Conservation (phyloP, 1,284 basidiomycete genomes). For the Boletus chippewaensis region DNA sequence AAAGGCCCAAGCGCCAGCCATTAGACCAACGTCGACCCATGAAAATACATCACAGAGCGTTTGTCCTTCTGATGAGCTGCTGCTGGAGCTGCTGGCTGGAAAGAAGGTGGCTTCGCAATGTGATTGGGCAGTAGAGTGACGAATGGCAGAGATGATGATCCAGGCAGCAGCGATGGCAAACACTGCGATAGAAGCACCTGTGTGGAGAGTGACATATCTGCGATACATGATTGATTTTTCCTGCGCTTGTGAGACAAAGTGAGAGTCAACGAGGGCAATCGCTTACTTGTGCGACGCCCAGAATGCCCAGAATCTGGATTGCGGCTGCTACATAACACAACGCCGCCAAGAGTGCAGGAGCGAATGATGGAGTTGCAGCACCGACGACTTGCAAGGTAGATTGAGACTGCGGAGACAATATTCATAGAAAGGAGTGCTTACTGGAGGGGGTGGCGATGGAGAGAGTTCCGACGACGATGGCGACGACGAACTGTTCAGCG, state of each 20-base stretch:
- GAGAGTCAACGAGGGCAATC: not conserved
- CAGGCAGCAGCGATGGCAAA: constrained; percentile 77
- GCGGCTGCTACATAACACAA: constrained; percentile 68
- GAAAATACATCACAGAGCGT: constrained; percentile 81
- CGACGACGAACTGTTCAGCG: constrained; percentile 66
- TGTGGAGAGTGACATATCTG: constrained; percentile 69
- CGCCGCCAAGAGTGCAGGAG: constrained; percentile 67
- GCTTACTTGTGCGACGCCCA: constrained; percentile 71
- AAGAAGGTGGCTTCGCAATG: constrained; percentile 65
- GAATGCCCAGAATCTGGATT: constrained; percentile 73
- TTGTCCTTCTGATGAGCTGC: constrained; percentile 48
- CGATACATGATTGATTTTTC: constrained; percentile 74
- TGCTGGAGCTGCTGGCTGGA: constrained; percentile 30
- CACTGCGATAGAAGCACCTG: constrained; percentile 47
- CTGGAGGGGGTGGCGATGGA: constrained; percentile 74
- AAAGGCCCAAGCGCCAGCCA: constrained; percentile 79
- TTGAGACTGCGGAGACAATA: constrained; percentile 1
- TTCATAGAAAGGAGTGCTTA: constrained; percentile 33
- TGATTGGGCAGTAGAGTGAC: constrained; percentile 63
- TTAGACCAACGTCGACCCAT: constrained; percentile 88
- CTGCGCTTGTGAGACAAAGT: constrained; percentile 34
- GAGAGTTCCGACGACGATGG: constrained; percentile 68
- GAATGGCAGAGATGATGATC: constrained; percentile 69
- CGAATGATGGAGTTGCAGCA: constrained; percentile 68
- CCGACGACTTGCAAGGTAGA: constrained; percentile 62